Base-by-base conservation (phyloP, 768 basidiomycete genomes). In the Podaxis sp. region DNA sequence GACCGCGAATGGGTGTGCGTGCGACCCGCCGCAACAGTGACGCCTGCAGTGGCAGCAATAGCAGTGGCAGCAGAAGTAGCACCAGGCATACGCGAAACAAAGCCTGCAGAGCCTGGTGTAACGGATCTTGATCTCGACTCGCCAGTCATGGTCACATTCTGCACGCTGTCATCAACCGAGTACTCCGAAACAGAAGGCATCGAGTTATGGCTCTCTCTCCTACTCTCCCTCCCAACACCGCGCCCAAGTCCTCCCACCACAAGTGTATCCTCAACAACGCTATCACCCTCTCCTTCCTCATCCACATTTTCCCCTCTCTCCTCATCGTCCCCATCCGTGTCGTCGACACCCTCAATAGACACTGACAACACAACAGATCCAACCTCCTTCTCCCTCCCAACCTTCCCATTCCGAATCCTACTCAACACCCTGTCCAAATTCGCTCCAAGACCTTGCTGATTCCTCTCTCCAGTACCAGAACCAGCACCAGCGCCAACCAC, bases 341-440 rank as follows among this genome's bases (percentile, higher is more conserved):
- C 57, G 23, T 48, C 32, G 14, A 23, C 47, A 3, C 46, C 28
- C 16, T 50, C 35, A 47, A 37, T 13, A 14, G 57, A 23, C 25
- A 35, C 13, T 16, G 44, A 38, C 14, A 50, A 9, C 11, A 65
- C 66, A 27, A 64, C 47, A 5, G 66, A 68, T 1, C 62, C 61
- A 42, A 73, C 65, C 55, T 76, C 75, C 54, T 65, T 71, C 59
- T 76, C 76, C 63, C 76, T 77, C 25, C 47, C 47, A 50, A 76
- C 76, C 63, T 81, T 85, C 40, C 82, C 86, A 61, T 79, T 86
- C 74, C 85, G 86, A 68, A 92, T 87, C 75, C 89, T 90, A 72
- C 79, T 84, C 52, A 92, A 77, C 9, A 92, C 87, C 2, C 90
- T 82, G 61, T 90, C 86, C 13, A 92, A 74, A 66, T 87, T 90